Base-by-base conservation (phyloP, 108 stramenopile species). In the Conticribra weissflogii region DNA sequence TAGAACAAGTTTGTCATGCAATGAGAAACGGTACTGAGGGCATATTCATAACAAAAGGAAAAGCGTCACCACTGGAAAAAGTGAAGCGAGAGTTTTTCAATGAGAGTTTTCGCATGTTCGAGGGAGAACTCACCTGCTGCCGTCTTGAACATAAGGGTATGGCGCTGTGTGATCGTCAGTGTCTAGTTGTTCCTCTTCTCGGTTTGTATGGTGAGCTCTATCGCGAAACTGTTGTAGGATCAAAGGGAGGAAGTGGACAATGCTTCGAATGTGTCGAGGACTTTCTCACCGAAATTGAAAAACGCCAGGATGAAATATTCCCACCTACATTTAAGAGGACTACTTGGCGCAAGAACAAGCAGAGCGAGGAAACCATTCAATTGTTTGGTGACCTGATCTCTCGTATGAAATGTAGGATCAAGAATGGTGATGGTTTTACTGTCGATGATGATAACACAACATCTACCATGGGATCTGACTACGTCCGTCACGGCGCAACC, bases 321-420 rank as follows among this genome's bases (percentile, higher is more conserved):
- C 76, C 76, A 18, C 69, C 33, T 3, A 77, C 69, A 7, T 77
- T 77, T 32, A 32, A 72, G 18, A 63, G 76, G 54, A 51, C 50
- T 3, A 72, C 66, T 54, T 77, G 76, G 76, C 69, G 69, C 46
- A 77, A 77, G 63, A 77, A 77, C 45, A 77, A 71, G 34, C 32
- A 50, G 16, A 50, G 71, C 18, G 32, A 45, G 2, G 76, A 77
- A 41, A 70, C 71, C 27, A 70, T 77, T 18, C 25, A 48, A 21
- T 63, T 77, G 19, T 77, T 77, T 71, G 76, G 76, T 23, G 76
- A 77, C 59, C 62, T 77, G 4, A 71, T 77, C 30, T 69, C 71
- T 55, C 69, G 76, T 24, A 77, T 77, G 76, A 77, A 71, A 44
- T n/a, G 24, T 19, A 34, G 76, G 22, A 66, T 77, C 41, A 64